Conservation (phyloP, 2,329 filamentous ascomycete species). For the Botrytis porri region DNA sequence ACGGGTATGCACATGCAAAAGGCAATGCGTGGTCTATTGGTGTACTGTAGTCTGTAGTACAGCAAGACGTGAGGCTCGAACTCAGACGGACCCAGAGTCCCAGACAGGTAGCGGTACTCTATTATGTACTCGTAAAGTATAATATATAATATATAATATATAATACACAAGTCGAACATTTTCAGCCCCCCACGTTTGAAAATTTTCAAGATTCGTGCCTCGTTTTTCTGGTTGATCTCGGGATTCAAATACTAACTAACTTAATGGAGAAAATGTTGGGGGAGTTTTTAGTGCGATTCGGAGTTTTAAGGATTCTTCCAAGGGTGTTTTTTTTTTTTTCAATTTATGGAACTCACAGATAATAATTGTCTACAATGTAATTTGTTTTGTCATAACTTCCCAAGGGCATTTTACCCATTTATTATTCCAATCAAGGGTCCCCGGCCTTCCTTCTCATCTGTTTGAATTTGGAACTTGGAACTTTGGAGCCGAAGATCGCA, state of each 20-base stretch:
- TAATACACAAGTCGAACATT: no score
- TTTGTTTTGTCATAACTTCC: no score
- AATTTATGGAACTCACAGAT: background rate
- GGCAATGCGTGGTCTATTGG: background rate
- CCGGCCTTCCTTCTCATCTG: background rate
- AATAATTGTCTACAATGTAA: no score
- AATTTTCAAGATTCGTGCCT: background rate
- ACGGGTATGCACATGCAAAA: background rate
- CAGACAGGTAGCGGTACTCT: no score
- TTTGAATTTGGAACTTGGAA: no score
- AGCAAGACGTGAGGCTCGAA: background rate
- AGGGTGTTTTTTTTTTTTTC: no score
- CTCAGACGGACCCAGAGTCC: no score
- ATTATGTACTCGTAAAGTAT: background rate
- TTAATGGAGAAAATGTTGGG: constrained; percentile 5
- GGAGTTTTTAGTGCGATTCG: background rate
- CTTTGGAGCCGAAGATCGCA: background rate
- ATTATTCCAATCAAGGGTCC: background rate
- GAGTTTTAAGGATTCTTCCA: background rate
- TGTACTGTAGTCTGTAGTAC: background rate
- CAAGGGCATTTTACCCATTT: background rate
- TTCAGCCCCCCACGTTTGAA: background rate
- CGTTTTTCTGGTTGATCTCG: background rate
- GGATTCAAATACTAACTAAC: background rate
- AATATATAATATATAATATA: background rate